Conservation (phyloP, 495 filamentous ascomycete species). For the Penicillium macrosclerotiorum region DNA sequence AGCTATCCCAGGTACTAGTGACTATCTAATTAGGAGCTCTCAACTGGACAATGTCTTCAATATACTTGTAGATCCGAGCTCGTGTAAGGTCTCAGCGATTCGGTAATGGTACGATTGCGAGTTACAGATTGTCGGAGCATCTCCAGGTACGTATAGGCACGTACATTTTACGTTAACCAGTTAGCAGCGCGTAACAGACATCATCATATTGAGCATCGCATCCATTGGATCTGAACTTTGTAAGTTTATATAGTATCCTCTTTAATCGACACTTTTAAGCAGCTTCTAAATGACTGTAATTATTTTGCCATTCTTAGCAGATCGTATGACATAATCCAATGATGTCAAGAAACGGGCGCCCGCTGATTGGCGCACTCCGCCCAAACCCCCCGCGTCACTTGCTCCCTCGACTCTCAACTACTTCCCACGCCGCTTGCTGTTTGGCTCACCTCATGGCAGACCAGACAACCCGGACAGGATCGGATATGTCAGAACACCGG, state of each 20-base stretch:
- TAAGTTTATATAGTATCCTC: background rate
- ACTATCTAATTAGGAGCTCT: no score
- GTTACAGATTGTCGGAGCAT: no score
- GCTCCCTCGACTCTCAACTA: slow-evolving; percentile 15
- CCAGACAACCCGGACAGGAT: slow-evolving; percentile 1
- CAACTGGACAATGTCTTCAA: no score
- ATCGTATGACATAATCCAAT: slow-evolving; percentile 10
- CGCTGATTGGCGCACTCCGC: slow-evolving; percentile 31
- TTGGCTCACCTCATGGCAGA: slow-evolving; percentile 9
- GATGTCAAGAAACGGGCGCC: slow-evolving; percentile 19
- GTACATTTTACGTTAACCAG: no score
- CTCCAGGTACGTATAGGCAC: no score
- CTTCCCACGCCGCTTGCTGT: slow-evolving; percentile 2
- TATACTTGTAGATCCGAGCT: no score
- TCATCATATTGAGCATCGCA: no score
- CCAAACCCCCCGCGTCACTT: slow-evolving; percentile 32
- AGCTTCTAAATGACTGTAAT: background rate
- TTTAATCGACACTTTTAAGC: background rate
- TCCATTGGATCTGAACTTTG: no score
- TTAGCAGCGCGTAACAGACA: no score
- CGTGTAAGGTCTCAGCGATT: no score
- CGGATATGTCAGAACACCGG: slow-evolving; percentile 38
- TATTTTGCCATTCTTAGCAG: background rate
- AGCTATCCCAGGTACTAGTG: no score
- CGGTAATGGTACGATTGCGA: no score